Conservation (phyloP, 2,329 filamentous ascomycete genomes). For the Cladosporium halotolerans region DNA sequence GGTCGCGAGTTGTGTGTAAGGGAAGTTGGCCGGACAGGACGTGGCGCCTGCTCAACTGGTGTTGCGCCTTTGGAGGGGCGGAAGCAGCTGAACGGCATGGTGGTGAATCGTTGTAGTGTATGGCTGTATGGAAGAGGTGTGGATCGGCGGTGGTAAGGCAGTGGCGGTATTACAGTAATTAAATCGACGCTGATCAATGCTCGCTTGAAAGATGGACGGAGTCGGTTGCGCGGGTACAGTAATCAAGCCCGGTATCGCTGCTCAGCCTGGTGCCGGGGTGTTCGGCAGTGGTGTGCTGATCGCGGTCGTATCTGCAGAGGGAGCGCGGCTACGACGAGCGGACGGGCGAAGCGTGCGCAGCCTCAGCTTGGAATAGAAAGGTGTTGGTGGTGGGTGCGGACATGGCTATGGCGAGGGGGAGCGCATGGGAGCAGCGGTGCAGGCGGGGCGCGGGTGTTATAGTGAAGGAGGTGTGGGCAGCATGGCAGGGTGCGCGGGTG, state of each 20-base stretch:
- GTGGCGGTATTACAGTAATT: neutral
- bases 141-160: neutral
- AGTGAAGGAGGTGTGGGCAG: neutral
- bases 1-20: neutral
- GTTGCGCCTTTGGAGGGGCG: slow-evolving; percentile 15
- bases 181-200: neutral
- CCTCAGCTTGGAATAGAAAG: neutral
- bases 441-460: neutral
- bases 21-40: neutral
- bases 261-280: slow-evolving; percentile 1
- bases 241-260: slow-evolving; percentile 2
- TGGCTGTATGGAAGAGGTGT: neutral
- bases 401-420: neutral
- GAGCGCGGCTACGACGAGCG: neutral
- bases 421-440: neutral
- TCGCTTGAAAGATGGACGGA: slow-evolving; percentile 1
- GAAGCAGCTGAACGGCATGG: slow-evolving; percentile 28
- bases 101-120: slow-evolving; percentile 1
- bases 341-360: neutral
- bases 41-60: slow-evolving; percentile 14
- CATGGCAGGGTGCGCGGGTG: neutral
- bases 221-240: neutral
- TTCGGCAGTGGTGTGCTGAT: slow-evolving; percentile 7
- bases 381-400: neutral
- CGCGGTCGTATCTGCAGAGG: neutral